Evolutionary conservation across 495 filamentous ascomycete genomes (phyloP), one percentile per base, ranked within the genome.

Genomic region (Immersiella caudata): DNA sequence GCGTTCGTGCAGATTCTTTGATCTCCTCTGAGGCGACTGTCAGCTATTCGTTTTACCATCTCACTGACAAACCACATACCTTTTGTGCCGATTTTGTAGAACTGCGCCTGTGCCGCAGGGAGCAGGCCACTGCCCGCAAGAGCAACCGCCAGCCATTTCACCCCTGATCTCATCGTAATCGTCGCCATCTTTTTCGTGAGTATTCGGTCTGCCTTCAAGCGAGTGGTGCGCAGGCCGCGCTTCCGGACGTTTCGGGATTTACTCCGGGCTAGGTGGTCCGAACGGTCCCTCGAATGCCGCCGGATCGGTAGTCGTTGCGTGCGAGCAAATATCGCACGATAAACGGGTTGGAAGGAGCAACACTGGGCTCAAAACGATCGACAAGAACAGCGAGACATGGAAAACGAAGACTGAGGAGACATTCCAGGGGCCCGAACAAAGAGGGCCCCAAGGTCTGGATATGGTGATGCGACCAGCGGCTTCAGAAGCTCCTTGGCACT

Each of bases 1-100:
- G 82, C 5, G 79, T 85, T 36, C 82, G 81, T 29, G 90, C 88
- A 4, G 87, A 87, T 59, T 75, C 72, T 68, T 85, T 87, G 70
- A 93, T 85, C 18, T 88, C 88, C 27, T 73, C 87, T 90, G 60
- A 3, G 52, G n/a, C 24, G 8, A 3, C 26, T 62, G 67, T 74
- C 64, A 72, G 65, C 33, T 27, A 14, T 63, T 24, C 54, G 2
- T 7, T 26, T 18, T 1, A n/a, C 0, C 14, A 24, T 21, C 22
- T 11, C 12, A 8, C n/a, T 9, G 21, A 21, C 9, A 40, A 20
- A 24, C 21, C 11, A n/a, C n/a, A 52, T 70, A 76, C 74, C 74
- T 64, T 57, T 21, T 26, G 73, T 76, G 54, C 52, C 65, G 18
- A 76, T 56, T 14, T 71, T 70, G 67, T 76, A 76, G 51, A 64